Evolutionary conservation across 2,329 filamentous ascomycete species (phyloP), one percentile per base, ranked within the genome.

Genomic region (Cladorrhinum sp.): DNA sequence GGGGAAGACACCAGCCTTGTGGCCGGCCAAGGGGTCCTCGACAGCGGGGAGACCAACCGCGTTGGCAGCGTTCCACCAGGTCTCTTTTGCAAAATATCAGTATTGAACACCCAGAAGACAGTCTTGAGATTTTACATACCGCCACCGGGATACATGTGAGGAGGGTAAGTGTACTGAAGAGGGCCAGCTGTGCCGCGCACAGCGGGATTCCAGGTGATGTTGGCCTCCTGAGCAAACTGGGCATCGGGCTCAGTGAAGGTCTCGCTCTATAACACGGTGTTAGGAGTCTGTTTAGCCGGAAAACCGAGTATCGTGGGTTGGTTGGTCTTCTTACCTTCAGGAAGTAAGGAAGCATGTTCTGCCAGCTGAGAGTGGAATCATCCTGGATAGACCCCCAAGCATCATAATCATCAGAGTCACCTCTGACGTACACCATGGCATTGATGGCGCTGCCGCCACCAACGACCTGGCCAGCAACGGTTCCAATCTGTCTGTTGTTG

Each of bases 321-420:
- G n/a, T 6, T 6, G 22, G 13, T 27, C 13, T 50, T 25, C 53
- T 52, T 24, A 75, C 76, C 67, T 79, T 79, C 27, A 72, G 74
- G 64, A 80, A 75, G 62, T 79, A 81, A 0, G 75, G 77, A 1
- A 77, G 68, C 38, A 81, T 67, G 18, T 65, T 68, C 7, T 76
- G 65, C 70, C 73, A 76, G 49, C 69, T 67, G 72, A 72, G 74
- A 3, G 70, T 70, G 5, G 66, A 53, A 23, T 72, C 72, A 1
- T 72, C 73, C 8, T 75, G 66, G 2, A 56, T 27, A n/a, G 66
- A 63, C 18, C 66, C 72, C 73, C 73, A 76, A 52, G 64, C 67
- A 59, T 73, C 65, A 38, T 74, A 75, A 52, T 76, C 73, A 24
- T 64, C 65, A 7, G 65, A 66, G 10, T 69, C 63, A 4, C 72